Conservation (phyloP, 2,329 filamentous ascomycete genomes). For the Talaromyces pinophilus region DNA sequence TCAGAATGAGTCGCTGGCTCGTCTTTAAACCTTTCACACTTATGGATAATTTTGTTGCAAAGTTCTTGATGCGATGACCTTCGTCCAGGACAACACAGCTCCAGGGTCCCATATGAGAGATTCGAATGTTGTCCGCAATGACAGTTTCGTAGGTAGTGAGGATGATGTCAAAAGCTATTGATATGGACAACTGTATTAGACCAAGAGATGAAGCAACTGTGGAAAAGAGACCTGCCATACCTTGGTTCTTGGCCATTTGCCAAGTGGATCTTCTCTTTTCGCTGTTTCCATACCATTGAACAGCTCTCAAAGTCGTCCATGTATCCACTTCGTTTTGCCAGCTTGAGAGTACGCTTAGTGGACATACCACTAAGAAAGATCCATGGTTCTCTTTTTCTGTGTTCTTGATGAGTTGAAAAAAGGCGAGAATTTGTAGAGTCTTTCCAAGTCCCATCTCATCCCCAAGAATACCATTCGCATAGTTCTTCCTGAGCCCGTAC, state of each 20-base stretch:
- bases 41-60: constrained; percentile 46
- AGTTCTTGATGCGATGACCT: constrained; percentile 57
- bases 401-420: constrained; percentile 53
- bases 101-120: constrained; percentile 55
- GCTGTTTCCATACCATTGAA: constrained; percentile 52
- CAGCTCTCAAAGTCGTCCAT: constrained; percentile 51
- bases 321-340: constrained; percentile 52
- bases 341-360: constrained; percentile 52
- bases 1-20: constrained; percentile 54
- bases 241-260: constrained; percentile 23
- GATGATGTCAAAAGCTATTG: constrained; percentile 36
- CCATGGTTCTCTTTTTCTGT: constrained; percentile 26
- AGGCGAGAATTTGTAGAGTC: constrained; percentile 34
- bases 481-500: constrained; percentile 38
- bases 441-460: constrained; percentile 39
- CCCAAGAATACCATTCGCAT: constrained; percentile 31
- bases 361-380: constrained; percentile 49
- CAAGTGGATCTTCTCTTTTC: constrained; percentile 40
- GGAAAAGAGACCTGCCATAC: not conserved
- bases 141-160: constrained; percentile 56
- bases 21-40: constrained; percentile 48
- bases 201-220: no score
- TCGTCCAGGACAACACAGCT: constrained; percentile 57
- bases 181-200: not conserved
- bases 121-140: constrained; percentile 50